Base-by-base conservation (phyloP, 1,139 yeast genomes). In the Zygotorulaspora mrakii region DNA sequence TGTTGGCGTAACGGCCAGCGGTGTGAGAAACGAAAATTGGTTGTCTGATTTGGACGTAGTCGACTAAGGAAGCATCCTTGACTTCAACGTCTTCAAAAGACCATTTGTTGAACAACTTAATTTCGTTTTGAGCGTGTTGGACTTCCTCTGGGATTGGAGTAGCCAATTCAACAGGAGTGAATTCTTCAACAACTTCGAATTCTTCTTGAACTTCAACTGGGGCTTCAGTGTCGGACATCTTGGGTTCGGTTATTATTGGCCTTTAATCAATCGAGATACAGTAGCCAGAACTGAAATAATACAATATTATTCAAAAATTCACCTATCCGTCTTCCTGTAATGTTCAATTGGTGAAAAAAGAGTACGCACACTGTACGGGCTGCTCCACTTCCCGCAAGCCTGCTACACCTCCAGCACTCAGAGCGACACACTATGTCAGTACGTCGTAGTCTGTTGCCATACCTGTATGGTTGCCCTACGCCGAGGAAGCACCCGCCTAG, bases 51-150 rank as follows among this genome's bases (percentile, higher is more conserved):
- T 89, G 97, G 65, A 91, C 76, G 94, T 94, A 91, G 76, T 91
- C 98, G 67, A 91, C 91, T 71, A 94, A 81, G 56, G 98, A 91
- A 68, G 94, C 84, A 71, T 94, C 99, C 82, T 87, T 88, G 65
- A 94, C 85, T 73, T 89, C 94, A 66, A 94, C 91, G 54, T 86
- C 97, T 73, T 88, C 95, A 69, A 86, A 91, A 60, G 96, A 82
- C 98, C 98, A 91, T 76, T 89, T 91, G 95, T 91, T 91, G 94
- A 91, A 91, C 69, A 91, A 83, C 77, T 88, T 91, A 73, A 94
- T 83, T 77, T 87, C 95, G 68, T 80, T 82, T 70, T 89, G 89
- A 72, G 95, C 96, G 70, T 83, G 87, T 76, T 87, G 94, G 66
- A 94, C 87, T 46, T 87, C 96, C 71, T 85, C 87, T 74, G 98